Base-by-base conservation (phyloP, 2,329 filamentous ascomycete species). In the Alternaria dauci region DNA sequence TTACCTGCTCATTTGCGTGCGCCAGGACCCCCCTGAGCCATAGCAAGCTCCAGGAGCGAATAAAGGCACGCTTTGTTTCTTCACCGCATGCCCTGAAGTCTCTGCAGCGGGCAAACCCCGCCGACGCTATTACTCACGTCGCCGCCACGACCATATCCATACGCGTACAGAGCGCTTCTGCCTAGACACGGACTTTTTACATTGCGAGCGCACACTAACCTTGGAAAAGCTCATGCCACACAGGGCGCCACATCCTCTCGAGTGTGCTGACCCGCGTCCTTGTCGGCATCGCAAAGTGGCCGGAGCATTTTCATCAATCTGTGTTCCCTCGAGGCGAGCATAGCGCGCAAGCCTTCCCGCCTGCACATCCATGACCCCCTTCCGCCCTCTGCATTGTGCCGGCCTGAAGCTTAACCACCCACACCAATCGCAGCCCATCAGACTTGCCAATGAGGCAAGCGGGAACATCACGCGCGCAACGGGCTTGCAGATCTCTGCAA, bases 381-480 rank as follows among this genome's bases (percentile, higher is more conserved):
- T 63, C 66, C 65, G 62, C 63, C 52, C 52, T 58, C 59, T 62
- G 58, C 63, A 62, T 41, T 30, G 47, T 62, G 57, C 68, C 62
- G 67, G 68, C 68, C 58, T 73, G 67, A 72, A 72, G 71, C 72
- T 74, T 73, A 69, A 68, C 59, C 44, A 55, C 60, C 42, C 46
- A 60, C 59, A 55, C 71, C 71, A 75, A 74, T 76, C 28, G 66
- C 66, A 63, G 55, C 58, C 34, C 32, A 43, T 51, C 52, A 53
- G 46, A 66, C 57, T 53, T 55, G 52, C 71, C 36, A 62, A 72
- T 70, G 52, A 62, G 70, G 72, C 60, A 76, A 68, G 48, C 65
- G 58, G 61, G 57, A 52, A 60, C 30, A 60, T 78, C 76, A 78
- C 71, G 75, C 75, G 76, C 68, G 61, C 70, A 76, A 77, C 71